Conservation (phyloP, 2,329 filamentous ascomycete species). For the Hypoxylon sp. region DNA sequence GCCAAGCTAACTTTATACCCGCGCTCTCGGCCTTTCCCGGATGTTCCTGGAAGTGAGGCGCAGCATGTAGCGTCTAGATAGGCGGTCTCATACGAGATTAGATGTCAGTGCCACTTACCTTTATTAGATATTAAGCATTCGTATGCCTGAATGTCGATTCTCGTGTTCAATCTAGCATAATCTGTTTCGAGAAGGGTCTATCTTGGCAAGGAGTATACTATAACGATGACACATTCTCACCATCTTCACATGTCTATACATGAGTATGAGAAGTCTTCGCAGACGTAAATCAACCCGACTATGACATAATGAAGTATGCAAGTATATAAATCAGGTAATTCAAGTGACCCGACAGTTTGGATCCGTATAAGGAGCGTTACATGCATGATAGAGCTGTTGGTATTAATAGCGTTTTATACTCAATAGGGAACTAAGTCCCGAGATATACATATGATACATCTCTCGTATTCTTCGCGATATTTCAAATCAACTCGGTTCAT, state of each 20-base stretch:
- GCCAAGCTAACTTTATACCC: constrained; percentile 24
- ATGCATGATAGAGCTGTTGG: constrained; percentile 22
- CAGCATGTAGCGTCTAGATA: constrained; percentile 24
- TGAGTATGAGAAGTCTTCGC: neutral
- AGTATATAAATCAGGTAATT: constrained; percentile 1
- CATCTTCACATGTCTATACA: constrained; percentile 2
- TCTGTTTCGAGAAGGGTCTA: neutral
- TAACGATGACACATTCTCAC: neutral
- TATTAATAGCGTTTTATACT: constrained; percentile 7
- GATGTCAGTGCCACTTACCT: constrained; percentile 15
- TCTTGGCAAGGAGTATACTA: constrained; percentile 1
- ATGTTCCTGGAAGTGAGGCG: constrained; percentile 25
- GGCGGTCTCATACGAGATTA: constrained; percentile 25
- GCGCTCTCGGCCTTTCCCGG: constrained; percentile 16
- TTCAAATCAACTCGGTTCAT: neutral
- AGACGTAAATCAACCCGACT: constrained; percentile 3
- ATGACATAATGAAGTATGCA: constrained; percentile 4
- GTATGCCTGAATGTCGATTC: neutral
- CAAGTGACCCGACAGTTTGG: constrained; percentile 18
- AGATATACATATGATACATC: no score
- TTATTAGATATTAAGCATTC: constrained; percentile 18
- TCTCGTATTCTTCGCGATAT: neutral
- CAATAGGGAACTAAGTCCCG: constrained; percentile 3
- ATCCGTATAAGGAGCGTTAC: constrained; percentile 9
- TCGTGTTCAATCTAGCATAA: neutral